Percentiles rank a stretch among this genome's conserved stretches.
phyloP scores from a whole-genome alignment of 352 stramenopile genomes.

The Discostella stelligera region DNA sequence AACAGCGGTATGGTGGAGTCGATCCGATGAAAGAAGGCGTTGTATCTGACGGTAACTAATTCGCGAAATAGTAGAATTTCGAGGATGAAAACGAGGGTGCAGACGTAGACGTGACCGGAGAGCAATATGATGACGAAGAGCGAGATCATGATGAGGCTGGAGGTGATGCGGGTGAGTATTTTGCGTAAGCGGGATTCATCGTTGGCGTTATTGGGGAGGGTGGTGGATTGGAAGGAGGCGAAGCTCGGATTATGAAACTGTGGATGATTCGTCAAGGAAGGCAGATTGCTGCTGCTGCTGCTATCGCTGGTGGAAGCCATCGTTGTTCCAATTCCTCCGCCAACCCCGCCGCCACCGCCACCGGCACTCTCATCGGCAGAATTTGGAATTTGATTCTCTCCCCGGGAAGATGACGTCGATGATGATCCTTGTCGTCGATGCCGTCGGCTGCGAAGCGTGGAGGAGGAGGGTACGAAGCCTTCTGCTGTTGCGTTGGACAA shows the following conservation, averaged over 20 bases:
- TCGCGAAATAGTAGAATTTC: conserved; percentile 93
- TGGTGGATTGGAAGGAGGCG: neutral
- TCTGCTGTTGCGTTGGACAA: too few species aligned
- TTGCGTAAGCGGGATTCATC: conserved; percentile 63
- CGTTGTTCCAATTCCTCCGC: neutral
- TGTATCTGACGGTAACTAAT: conserved; percentile 97
- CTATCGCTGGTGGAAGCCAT: neutral
- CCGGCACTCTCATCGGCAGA: conserved; percentile 23
- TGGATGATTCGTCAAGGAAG: neutral
- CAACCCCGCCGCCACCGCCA: neutral
- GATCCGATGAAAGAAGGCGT: conserved; percentile 89
- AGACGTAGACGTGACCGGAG: conserved; percentile 81
- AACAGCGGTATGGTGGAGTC: conserved; percentile 97
- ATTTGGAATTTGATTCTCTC: neutral
- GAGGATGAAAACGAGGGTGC: conserved; percentile 83
- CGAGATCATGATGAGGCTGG: conserved; percentile 59
- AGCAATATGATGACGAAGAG: conserved; percentile 66
- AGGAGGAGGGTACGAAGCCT: neutral
- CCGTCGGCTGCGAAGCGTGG: neutral
- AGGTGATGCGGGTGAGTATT: conserved; percentile 60
- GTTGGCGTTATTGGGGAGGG: neutral
- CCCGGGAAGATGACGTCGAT: neutral
- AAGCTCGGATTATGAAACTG: neutral
- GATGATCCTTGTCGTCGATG: neutral
- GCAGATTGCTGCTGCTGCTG: neutral